Evolutionary conservation across 2,329 filamentous ascomycete genomes (phyloP), one percentile per base, ranked within the genome.

Genomic region (Pseudopyricularia javanii): DNA sequence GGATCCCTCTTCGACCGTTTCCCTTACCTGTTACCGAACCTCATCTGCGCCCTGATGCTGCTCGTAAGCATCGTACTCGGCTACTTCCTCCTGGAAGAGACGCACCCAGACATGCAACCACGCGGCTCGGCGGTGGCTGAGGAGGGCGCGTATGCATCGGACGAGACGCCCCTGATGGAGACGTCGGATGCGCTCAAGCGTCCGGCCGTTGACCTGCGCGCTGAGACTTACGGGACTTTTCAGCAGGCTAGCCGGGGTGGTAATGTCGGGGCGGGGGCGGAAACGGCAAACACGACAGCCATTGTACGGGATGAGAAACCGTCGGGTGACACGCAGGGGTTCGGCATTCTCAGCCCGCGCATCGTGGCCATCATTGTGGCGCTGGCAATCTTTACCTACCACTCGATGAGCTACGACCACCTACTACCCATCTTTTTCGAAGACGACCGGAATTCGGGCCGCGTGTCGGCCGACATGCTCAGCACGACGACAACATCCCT

Each of bases 341-440:
- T 57, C 54, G 72, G 63, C 60, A 73, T 78, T 55, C 79, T 76
- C 66, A 74, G 70, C 65, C 74, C 74, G 66, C 79, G 78, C 40
- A 83, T 95, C 55, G 72, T 87, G 58, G 83, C 86, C 66, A 79
- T 95, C 52, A 82, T 93, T 37, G 62, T 89, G n/a, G 85, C 91
- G 1, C 71, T 96, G 49, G 88, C 86, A 47, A 88, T 96, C 57
- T 95, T 95, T 70, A 93, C 89, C 4, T 95, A 95, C 65, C 91
- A 96, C 68, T 89, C 86, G 35, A 96, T 96, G 90, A 90, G 86
- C 0, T 96, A 88, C 68, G 91, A 96, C 63, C 88, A 95, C 64
- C 77, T 96, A 1, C 75, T 95, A 52, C 91, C 91, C 7, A 95
- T 96, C 55, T 96, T 95, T 69, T 81, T 95, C 51, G 90, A 96